Conservation (phyloP, 1,284 basidiomycete genomes). For the Meripilus lineatus region DNA sequence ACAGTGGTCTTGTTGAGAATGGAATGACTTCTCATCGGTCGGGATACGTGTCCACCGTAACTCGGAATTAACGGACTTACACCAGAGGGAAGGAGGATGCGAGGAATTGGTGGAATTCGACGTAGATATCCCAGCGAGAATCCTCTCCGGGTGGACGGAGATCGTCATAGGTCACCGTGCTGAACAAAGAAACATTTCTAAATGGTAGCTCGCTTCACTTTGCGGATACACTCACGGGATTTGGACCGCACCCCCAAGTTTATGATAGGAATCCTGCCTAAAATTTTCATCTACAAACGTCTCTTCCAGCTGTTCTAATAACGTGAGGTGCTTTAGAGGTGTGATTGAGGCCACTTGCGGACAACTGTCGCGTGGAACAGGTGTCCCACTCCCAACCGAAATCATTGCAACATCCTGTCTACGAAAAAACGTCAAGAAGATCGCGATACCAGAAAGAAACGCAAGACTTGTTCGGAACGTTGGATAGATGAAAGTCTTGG, state of each 20-base stretch:
- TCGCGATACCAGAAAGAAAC: too few species aligned
- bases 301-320: conserved; percentile 30
- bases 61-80: conserved; percentile 22
- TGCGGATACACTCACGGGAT: conserved; percentile 33
- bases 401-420: too few species aligned
- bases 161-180: conserved; percentile 26
- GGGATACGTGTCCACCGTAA: conserved; percentile 7
- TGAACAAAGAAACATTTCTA: conserved; percentile 5
- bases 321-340: conserved; percentile 22
- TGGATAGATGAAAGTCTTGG: too few species aligned
- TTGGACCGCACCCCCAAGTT: conserved; percentile 37
- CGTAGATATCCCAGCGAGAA: conserved; percentile 39
- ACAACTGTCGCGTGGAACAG: conserved; percentile 19
- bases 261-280: conserved; percentile 34
- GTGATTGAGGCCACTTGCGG: conserved; percentile 24
- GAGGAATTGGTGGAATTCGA: conserved; percentile 37
- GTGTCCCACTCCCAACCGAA: too few species aligned
- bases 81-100: conserved; percentile 35
- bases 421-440: too few species aligned
- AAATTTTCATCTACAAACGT: conserved; percentile 32
- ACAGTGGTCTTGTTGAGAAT: conserved; percentile 49
- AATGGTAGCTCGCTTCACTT: not conserved
- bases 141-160: conserved; percentile 33
- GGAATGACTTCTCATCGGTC: conserved; percentile 36
- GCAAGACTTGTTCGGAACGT: too few species aligned